These are phyloP conservation scores for Hymenoscyphus fraxineus DNA, from an alignment of 2,329 filamentous ascomycete genomes.

Conservation along the genomic window DNA sequence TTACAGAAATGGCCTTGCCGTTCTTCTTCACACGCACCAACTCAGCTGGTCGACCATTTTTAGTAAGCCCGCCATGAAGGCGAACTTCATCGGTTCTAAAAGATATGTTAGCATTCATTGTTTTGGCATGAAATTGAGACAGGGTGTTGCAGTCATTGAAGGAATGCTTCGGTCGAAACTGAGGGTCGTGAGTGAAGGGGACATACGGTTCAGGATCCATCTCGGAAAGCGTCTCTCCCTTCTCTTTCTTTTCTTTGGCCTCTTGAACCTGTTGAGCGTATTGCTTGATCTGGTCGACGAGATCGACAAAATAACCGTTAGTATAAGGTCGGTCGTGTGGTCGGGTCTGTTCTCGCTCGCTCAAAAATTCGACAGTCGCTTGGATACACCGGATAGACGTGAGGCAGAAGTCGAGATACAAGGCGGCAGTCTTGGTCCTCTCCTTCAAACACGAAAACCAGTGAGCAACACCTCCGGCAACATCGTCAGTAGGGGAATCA, in stretches of 20 bases:
- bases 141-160: not conserved
- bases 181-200: constrained; percentile 17
- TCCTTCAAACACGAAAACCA: constrained; percentile 67
- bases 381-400: constrained; percentile 87
- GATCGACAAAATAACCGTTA: constrained; percentile 94
- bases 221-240: constrained; percentile 49
- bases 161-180: not conserved
- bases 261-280: constrained; percentile 83
- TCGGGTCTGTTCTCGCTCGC: constrained; percentile 80
- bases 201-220: constrained; percentile 59
- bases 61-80: constrained; percentile 74
- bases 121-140: not conserved
- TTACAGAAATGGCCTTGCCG: constrained; percentile 74
- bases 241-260: constrained; percentile 62
- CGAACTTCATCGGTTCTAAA: constrained; percentile 67
- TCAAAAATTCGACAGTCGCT: constrained; percentile 80
- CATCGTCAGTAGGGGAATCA: constrained; percentile 52
- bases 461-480: constrained; percentile 65
- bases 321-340: constrained; percentile 86
- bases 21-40: constrained; percentile 78
- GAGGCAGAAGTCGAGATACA: constrained; percentile 85
- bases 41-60: constrained; percentile 79
- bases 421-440: constrained; percentile 64
- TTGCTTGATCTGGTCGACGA: constrained; percentile 86
- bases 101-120: constrained; percentile 26